Conservation (phyloP, 1,139 yeast species). For the Hyphopichia fennica region DNA sequence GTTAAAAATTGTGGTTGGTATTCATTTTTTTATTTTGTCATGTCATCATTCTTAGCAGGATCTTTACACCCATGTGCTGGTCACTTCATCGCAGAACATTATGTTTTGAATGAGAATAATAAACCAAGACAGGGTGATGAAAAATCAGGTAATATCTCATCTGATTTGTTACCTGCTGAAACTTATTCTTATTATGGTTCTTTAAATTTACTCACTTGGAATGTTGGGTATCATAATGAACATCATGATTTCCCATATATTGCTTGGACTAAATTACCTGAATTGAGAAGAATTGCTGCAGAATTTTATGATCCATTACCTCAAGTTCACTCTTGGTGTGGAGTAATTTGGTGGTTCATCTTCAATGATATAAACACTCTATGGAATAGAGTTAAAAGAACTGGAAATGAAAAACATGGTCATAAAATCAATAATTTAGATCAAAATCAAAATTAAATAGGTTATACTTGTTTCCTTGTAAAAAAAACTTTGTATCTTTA, state of each 20-base stretch:
- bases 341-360: slow-evolving; percentile 72
- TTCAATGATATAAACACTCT: slow-evolving; percentile 65
- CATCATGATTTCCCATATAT: slow-evolving; percentile 94
- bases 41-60: slow-evolving; percentile 86
- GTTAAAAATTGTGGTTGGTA: slow-evolving; percentile 63
- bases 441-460: slow-evolving; percentile 6
- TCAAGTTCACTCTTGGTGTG: slow-evolving; percentile 73
- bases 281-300: slow-evolving; percentile 62
- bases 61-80: slow-evolving; percentile 94
- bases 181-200: slow-evolving; percentile 88
- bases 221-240: slow-evolving; percentile 91
- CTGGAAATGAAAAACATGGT: slow-evolving; percentile 42
- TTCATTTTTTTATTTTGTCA: slow-evolving; percentile 63
- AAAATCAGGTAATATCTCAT: slow-evolving; percentile 24
- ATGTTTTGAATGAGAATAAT: slow-evolving; percentile 65
- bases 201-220: slow-evolving; percentile 78
- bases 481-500: too few relatives aligned
- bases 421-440: slow-evolving; percentile 19
- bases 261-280: slow-evolving; percentile 83
- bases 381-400: slow-evolving; percentile 80
- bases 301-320: slow-evolving; percentile 88
- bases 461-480: too few relatives aligned
- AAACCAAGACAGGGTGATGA: slow-evolving; percentile 25
- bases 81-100: slow-evolving; percentile 93
- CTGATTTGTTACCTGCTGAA: slow-evolving; percentile 58